phyloP scores from a whole-genome alignment of 2,329 filamentous ascomycete genomes.

The Arthrobotrys musiformis region DNA sequence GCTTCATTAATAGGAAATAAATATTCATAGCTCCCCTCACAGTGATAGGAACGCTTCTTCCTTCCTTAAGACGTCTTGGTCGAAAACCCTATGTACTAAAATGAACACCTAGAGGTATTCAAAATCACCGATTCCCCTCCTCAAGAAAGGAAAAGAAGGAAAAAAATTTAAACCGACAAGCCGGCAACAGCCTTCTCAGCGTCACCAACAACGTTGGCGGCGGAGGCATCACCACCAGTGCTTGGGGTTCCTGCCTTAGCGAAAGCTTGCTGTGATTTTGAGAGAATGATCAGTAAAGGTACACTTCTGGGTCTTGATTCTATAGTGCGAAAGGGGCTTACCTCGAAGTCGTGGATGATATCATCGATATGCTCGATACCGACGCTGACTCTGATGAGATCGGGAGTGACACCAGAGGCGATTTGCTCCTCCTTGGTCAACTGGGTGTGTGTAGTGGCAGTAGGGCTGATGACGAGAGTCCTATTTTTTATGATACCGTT shows the following conservation, averaged over 20 bases:
- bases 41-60: neutral
- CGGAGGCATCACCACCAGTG: constrained; percentile 28
- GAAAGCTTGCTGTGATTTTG: constrained; percentile 55
- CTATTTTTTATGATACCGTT: constrained; percentile 6
- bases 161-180: constrained; percentile 52
- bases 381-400: constrained; percentile 93
- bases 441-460: constrained; percentile 95
- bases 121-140: neutral
- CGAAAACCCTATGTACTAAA: neutral
- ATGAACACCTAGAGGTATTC: neutral
- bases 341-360: constrained; percentile 85
- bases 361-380: constrained; percentile 97
- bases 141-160: neutral
- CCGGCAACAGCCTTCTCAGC: constrained; percentile 54
- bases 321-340: neutral
- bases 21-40: neutral
- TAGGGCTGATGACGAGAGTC: constrained; percentile 70
- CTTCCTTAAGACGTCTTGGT: neutral
- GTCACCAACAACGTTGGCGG: constrained; percentile 30
- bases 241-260: constrained; percentile 37
- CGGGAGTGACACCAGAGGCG: constrained; percentile 83
- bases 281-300: neutral
- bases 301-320: neutral
- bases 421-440: constrained; percentile 78
- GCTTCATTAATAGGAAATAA: constrained; percentile 3